phyloP scores from a whole-genome alignment of 2,329 filamentous ascomycete species.

The Neofusicoccum ribis region DNA sequence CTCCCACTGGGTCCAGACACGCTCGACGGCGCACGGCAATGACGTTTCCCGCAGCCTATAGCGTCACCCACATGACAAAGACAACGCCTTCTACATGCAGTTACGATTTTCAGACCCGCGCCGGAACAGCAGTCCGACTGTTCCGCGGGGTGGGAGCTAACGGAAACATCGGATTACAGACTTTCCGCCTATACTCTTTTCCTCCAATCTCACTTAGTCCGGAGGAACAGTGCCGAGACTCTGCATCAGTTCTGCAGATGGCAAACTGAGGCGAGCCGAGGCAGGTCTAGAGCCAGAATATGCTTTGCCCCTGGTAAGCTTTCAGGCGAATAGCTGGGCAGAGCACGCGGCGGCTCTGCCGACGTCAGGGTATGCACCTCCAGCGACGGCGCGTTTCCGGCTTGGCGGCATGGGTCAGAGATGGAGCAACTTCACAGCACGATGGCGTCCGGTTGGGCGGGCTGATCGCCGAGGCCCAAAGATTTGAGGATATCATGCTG shows the following conservation, averaged over 20 bases:
- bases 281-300: not conserved
- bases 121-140: not conserved
- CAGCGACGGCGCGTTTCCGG: not conserved
- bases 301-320: not conserved
- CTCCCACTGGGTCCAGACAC: not conserved
- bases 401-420: not conserved
- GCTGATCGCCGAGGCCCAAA: not conserved
- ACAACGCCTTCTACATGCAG: not conserved
- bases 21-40: not conserved
- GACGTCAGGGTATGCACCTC: not conserved
- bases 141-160: not conserved
- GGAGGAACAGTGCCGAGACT: not conserved
- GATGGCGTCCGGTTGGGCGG: not conserved
- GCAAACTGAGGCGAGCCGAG: not conserved
- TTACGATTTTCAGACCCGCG: not conserved
- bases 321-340: not conserved
- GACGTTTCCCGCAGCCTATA: not conserved
- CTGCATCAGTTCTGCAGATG: not conserved
- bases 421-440: not conserved
- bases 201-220: not conserved
- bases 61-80: not conserved
- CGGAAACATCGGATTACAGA: not conserved
- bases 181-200: not conserved
- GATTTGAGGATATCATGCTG: constrained; percentile 2
- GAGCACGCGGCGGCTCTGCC: not conserved